Base-by-base conservation (phyloP, 2,329 filamentous ascomycete genomes). In the Aspergillus floridensis region DNA sequence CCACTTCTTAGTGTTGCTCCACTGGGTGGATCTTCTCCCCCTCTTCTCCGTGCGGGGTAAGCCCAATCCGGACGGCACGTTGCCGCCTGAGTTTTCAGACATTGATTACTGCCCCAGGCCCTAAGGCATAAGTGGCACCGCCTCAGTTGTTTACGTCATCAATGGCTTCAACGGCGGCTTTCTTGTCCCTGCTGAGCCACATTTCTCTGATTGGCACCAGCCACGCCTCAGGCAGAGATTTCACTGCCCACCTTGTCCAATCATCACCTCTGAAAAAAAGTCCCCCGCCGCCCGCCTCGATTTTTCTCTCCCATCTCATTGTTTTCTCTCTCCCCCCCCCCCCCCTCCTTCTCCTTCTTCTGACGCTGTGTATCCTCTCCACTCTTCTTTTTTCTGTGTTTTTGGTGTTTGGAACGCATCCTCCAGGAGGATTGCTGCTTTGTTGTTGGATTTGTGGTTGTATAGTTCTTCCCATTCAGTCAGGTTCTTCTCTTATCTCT, bases 141-240 rank as follows among this genome's bases (percentile, higher is more conserved):
- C 64, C 52, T 49, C 38, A 8, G 1, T 0, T n/a, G 4, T n/a
- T 41, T 41, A 41, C 38, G 5, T 41, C 38, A 41, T 19, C 38
- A 12, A 16, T 35, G 32, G 32, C 32, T 16, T 46, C 38, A 16
- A 22, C 6, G 12, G 32, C 32, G 32, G 32, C 14, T 4, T 16
- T 12, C 32, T 35, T 5, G 5, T 41, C 38, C 16, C 38, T 41
- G 14, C 16, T 16, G 4, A 41, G 38, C 38, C 38, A 41, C 38
- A 41, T 19, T 7, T 8, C 1, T n/a, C 38, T 41, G 38, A 41
- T 41, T 41, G 38, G 38, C 38, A 16, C 16, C 38, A 41, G 55
- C 26, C 22, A 44, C 57, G 64, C 64, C 64, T 66, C 59, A 68
- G 65, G 65, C 65, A 60, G 51, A 59, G 49, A 62, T 63, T 65